Evolutionary conservation across 768 basidiomycete species (phyloP), one percentile per base, ranked within the genome.

Genomic region (Xanthoconium stramineum): DNA sequence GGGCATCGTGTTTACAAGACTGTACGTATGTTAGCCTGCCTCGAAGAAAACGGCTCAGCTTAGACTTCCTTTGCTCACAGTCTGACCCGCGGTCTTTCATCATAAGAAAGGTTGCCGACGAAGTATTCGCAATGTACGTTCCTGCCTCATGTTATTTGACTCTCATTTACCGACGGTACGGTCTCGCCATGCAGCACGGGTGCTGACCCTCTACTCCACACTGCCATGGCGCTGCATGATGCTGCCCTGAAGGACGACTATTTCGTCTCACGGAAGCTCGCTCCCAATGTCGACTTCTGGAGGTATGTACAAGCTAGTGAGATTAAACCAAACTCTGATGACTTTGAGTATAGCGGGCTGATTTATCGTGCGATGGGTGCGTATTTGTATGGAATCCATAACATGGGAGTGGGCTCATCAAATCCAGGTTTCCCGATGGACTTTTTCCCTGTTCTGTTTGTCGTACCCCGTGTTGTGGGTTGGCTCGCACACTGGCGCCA

Each of bases 401-500:
- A 47, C 47, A 35, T 14, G 20, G 19, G 29, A 24, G 14, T 47
- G 29, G 39, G 39, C 50, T 61, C 36, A 56, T 60, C 32, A 42
- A 33, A 24, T 19, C 45, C 47, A 90, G 90, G 93, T 43, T 95
- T 95, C 80, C 94, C 94, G 2, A 79, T 90, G 61, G 94, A 96
- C 74, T 95, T 90, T 72, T 95, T 94, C 84, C 93, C 94, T 0
- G 93, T 96, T 20, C 75, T 96, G 33, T 96, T 96, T 66, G 92
- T 87, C 19, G 92, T 96, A 3, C 94, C 94, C 2, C 84, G 94
- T 20, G 91, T 96, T 9, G 91, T 92, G 29, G 93, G 94, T 19
- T 95, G 93, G 94, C 77, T 95, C 9, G 90, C 92, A 0, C 93
- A 94, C 71, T 95, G 93, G 93, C 80, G 90, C 52, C 90, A 91